Percentiles rank a stretch among this genome's conserved stretches.
Conservation (phyloP, 768 basidiomycete species). For the Tricholoma sp. region DNA sequence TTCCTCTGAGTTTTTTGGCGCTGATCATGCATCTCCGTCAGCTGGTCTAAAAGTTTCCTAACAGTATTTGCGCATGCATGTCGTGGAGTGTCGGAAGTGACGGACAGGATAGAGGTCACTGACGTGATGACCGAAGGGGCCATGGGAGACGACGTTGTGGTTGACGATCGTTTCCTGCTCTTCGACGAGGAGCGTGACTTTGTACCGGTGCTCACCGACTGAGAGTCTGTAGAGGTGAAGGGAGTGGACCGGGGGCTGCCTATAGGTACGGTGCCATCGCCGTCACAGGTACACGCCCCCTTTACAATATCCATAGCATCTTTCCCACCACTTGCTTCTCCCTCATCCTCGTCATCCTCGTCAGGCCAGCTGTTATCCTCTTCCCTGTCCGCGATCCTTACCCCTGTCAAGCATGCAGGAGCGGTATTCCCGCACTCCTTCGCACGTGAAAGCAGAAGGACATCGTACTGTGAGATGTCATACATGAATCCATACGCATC, state of each 20-base stretch:
- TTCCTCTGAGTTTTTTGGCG: constrained; percentile 63
- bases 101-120: constrained; percentile 50
- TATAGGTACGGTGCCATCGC: constrained; percentile 18
- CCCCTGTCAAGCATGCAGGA: constrained; percentile 81
- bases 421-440: constrained; percentile 70
- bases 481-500: constrained; percentile 93
- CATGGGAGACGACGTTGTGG: constrained; percentile 20
- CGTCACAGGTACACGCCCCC: constrained; percentile 40
- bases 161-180: constrained; percentile 42
- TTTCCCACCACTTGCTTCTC: constrained; percentile 16
- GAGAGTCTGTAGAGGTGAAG: constrained; percentile 12
- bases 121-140: constrained; percentile 23
- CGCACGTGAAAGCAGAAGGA: constrained; percentile 68
- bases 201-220: constrained; percentile 27
- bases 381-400: constrained; percentile 80
- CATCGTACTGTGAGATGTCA: constrained; percentile 77
- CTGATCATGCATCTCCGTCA: constrained; percentile 80
- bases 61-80: constrained; percentile 77
- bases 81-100: constrained; percentile 58
- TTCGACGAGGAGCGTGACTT: constrained; percentile 51
- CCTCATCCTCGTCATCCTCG: constrained; percentile 38
- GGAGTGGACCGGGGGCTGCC: neutral
- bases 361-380: constrained; percentile 78
- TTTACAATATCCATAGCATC: constrained; percentile 42
- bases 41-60: constrained; percentile 63